Evolutionary conservation across 768 basidiomycete species (phyloP).

Genomic region (Trametes villosa): DNA sequence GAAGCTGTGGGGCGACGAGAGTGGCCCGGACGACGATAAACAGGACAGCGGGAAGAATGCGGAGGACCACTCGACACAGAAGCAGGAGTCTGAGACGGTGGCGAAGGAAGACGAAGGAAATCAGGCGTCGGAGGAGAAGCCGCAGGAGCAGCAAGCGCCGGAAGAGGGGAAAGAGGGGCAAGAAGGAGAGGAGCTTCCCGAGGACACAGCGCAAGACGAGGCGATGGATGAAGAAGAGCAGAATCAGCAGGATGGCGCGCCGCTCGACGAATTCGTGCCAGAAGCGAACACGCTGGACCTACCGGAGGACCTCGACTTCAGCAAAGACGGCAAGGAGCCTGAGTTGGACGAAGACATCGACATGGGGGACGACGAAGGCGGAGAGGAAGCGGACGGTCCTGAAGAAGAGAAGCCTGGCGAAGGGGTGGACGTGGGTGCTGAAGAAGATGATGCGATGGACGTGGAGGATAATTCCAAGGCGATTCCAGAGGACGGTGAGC

Average conservation of each 20-base stretch:
- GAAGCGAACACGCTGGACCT: slow-evolving; percentile 87
- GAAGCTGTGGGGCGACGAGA: slow-evolving; percentile 94
- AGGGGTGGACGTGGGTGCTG: slow-evolving; percentile 29
- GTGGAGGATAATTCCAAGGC: slow-evolving; percentile 35
- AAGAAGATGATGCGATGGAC: slow-evolving; percentile 31
- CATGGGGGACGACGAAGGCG: slow-evolving; percentile 26
- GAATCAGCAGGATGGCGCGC: slow-evolving; percentile 59
- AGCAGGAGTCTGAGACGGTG: slow-evolving; percentile 23
- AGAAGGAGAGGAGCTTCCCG: slow-evolving; percentile 34
- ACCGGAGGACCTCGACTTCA: slow-evolving; percentile 82
- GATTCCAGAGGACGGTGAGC: slow-evolving; percentile 40
- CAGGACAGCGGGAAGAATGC: slow-evolving; percentile 59
- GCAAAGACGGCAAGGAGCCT: slow-evolving; percentile 17
- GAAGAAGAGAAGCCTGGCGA: slow-evolving; percentile 39
- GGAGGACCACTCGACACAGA: slow-evolving; percentile 59
- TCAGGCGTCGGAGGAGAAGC: slow-evolving; percentile 10
- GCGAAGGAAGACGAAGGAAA: slow-evolving; percentile 12
- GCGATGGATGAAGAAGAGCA: slow-evolving; percentile 36
- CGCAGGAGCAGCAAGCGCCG: slow-evolving; percentile 29
- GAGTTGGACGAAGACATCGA: slow-evolving; percentile 30
- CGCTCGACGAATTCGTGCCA: slow-evolving; percentile 75
- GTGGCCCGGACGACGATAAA: slow-evolving; percentile 55
- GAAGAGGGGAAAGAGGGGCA: slow-evolving; percentile 33
- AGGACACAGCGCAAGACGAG: slow-evolving; percentile 29
- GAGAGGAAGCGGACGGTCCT: slow-evolving; percentile 32